Evolutionary conservation across 192 early-diverging fungal species (phyloP).

Genomic region (Rhizophagus prolifer): DNA sequence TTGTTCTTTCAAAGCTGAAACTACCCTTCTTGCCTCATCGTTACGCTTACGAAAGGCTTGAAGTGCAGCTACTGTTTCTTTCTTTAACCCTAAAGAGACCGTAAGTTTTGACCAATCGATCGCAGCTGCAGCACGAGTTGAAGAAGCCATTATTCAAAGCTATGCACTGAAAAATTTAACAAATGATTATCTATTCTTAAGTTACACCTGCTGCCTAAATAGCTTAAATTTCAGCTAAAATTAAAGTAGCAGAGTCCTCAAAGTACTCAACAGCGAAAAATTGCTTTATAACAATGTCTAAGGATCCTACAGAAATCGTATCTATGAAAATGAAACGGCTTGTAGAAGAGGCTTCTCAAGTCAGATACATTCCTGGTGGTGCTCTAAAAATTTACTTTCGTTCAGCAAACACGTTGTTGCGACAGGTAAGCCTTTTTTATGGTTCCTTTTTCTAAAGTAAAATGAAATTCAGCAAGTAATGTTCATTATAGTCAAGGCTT

Average conservation of each 20-base stretch:
- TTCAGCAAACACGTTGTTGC: constrained; percentile 8
- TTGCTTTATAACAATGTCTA: constrained; percentile 26
- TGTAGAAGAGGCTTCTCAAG: constrained; percentile 6
- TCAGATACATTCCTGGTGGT: constrained; percentile 3
- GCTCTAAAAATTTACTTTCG: constrained; percentile 21
- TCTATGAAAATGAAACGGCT: constrained; percentile 4
- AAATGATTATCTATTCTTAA: neutral
- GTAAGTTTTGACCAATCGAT: constrained; percentile 91
- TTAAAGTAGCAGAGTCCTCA: too few species aligned
- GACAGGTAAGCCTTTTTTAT: constrained; percentile 3
- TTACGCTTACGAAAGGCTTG: constrained; percentile 93
- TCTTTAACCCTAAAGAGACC: constrained; percentile 74
- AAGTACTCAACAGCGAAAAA: neutral
- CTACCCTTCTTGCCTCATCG: constrained; percentile 81
- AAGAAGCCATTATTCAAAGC: constrained; percentile 37
- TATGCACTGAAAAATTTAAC: neutral
- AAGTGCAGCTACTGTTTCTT: constrained; percentile 85
- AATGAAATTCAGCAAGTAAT: too few species aligned
- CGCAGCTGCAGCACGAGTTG: constrained; percentile 56
- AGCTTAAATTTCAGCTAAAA: too few species aligned
- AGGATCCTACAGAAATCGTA: neutral
- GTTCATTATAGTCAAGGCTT: constrained; percentile 3
- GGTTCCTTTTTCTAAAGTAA: neutral
- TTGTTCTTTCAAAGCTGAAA: constrained; percentile 81
- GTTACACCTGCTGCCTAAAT: neutral